These are phyloP conservation scores for Rhizopus stolonifer DNA, from an alignment of 371 early-diverging fungal genomes.

Conservation along the genomic window DNA sequence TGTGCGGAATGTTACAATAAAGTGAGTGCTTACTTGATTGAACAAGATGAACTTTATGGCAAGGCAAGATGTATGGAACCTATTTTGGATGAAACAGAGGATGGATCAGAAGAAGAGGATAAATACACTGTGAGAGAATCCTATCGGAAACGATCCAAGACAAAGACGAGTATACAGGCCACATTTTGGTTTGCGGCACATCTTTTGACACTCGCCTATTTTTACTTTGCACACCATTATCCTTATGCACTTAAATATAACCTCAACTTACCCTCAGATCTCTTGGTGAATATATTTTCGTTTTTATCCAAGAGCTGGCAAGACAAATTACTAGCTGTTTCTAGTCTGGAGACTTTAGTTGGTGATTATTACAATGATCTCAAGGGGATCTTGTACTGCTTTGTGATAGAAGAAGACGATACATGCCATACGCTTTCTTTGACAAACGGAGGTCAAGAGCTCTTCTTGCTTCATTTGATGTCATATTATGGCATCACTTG, in stretches of 20 bases:
- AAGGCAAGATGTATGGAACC: neutral
- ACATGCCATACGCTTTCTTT: neutral
- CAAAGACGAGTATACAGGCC: neutral
- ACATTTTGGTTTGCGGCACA: neutral
- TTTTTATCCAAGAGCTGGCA: neutral
- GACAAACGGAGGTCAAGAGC: neutral
- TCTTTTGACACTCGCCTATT: neutral
- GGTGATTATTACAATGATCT: neutral
- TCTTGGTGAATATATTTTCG: neutral
- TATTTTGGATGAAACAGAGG: neutral
- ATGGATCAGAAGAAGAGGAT: neutral
- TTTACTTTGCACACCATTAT: neutral
- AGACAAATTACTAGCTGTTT: neutral
- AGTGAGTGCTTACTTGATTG: neutral
- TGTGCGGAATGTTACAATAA: neutral
- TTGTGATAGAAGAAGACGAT: neutral
- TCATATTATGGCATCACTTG: neutral
- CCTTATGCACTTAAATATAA: neutral
- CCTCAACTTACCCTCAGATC: neutral
- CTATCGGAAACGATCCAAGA: neutral
- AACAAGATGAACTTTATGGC: neutral
- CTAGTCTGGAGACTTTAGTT: neutral
- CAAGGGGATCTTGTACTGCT: neutral
- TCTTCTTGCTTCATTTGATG: neutral
- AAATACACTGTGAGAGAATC: neutral